Base-by-base conservation (phyloP, 495 filamentous ascomycete genomes). In the Halenospora varia region DNA sequence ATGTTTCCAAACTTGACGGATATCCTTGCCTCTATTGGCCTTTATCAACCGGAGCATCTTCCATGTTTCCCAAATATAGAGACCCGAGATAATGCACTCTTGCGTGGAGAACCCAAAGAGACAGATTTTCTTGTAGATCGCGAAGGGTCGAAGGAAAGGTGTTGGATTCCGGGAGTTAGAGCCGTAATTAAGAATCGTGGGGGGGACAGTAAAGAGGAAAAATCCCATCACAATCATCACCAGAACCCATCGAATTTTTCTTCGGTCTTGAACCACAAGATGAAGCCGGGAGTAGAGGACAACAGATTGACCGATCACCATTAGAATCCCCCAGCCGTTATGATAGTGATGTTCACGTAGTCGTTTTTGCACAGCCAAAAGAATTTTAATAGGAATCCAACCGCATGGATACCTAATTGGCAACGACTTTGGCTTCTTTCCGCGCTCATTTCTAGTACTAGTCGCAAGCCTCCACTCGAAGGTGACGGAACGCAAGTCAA, bases 21-120 rank as follows among this genome's bases (percentile, higher is more conserved):
- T n/a, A n/a, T n/a, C n/a, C n/a, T n/a, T n/a, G n/a, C n/a, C n/a
- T n/a, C n/a, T n/a, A n/a, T n/a, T n/a, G n/a, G n/a, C n/a, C n/a
- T n/a, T n/a, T n/a, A n/a, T n/a, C n/a, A n/a, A n/a, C 23, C 75
- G 73, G 0, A 84, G 74, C 9, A 83, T 62, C 48, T 69, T 77
- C 18, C 71, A 71, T 13, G 79, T 81, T 50, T 80, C 77, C 61
- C 71, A 75, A 1, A 86, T 73, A 60, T 85, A 87, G 1, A 86
- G 58, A 9, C 72, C 77, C 0, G 82, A 85, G 24, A 87, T 73
- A 13, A 81, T 67, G 24, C 73, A 65, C 57, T 87, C 83, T 63
- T 87, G 82, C 4, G 82, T 53, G 23, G 73, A 79, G 64, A 86
- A 82, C 1, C 73, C 76, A 0, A 75, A 77, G 65, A 84, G 69